phyloP scores from a whole-genome alignment of 768 basidiomycete species.

The Symmetrospora coprosmae region DNA sequence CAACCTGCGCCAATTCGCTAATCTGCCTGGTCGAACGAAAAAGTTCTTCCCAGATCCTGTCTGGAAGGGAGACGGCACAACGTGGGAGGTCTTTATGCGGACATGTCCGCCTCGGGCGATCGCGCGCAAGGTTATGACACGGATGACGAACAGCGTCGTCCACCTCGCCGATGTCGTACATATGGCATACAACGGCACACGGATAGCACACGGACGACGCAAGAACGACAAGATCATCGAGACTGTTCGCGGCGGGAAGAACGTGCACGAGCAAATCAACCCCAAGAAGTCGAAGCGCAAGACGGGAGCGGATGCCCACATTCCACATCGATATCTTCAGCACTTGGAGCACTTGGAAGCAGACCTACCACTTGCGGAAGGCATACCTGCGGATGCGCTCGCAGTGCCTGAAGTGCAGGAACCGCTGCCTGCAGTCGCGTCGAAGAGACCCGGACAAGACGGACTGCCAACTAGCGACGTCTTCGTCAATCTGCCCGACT shows the following conservation, averaged over 20 bases:
- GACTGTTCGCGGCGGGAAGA: background rate
- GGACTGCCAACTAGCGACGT: background rate
- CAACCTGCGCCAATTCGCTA: constrained; percentile 6
- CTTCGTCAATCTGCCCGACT: background rate
- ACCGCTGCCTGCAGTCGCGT: background rate
- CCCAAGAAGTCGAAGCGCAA: background rate
- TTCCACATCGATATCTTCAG: no score
- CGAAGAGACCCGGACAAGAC: background rate
- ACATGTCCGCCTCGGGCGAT: constrained; percentile 6
- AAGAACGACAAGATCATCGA: background rate
- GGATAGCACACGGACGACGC: background rate
- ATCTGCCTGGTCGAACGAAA: constrained; percentile 1
- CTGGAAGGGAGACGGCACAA: constrained; percentile 20
- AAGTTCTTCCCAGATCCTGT: constrained; percentile 19
- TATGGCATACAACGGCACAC: background rate
- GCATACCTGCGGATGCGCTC: no score
- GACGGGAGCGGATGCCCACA: background rate
- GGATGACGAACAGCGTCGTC: constrained; percentile 18
- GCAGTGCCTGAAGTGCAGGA: background rate
- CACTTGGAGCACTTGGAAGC: no score
- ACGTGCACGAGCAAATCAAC: constrained; percentile 15
- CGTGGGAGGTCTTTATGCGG: constrained; percentile 16
- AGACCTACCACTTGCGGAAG: no score
- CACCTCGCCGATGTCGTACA: constrained; percentile 19
- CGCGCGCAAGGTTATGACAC: constrained; percentile 1